Evolutionary conservation across 2,329 filamentous ascomycete species (phyloP), one percentile per base, ranked within the genome.

Genomic region (Curvularia sp.): DNA sequence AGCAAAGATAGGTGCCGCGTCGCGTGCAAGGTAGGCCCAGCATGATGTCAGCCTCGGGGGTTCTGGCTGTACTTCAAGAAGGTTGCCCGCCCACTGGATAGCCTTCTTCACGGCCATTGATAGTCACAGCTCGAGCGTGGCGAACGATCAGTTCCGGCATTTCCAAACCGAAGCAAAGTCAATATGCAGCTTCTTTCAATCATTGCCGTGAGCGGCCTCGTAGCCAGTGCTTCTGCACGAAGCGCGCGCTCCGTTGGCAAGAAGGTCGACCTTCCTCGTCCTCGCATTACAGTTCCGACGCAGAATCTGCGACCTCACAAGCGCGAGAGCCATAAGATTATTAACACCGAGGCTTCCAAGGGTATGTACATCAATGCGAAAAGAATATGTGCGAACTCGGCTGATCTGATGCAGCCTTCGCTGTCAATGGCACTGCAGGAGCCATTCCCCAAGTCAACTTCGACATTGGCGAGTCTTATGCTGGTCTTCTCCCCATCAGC

Each of bases 401-500:
- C 60, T 67, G 22, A 69, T 20, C 31, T 28, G 6, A 22, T 26
- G n/a, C 33, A 77, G 75, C 74, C 52, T 78, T 74, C 53, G 62
- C 63, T 26, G 76, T 78, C 38, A 73, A 78, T 57, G 75, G 76
- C 49, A 72, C 74, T 15, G 75, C 73, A 1, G 71, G 72, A 46
- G 71, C 69, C 1, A 74, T 78, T n/a, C 80, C 92, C 68, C 72
- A 80, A 42, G 78, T 82, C 18, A 65, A 77, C 55, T 81, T 81
- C 57, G 76, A 81, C 62, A 76, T 81, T 61, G 78, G 77, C 53
- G 78, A 81, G 60, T 75, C 70, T 4, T 81, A 81, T 41, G 78
- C 79, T 46, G 78, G 79, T 35, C 76, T 84, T 3, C 70, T 88
- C 6, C 84, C 86, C 5, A 86, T 88, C 63, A 71, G 66, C 54